These are phyloP conservation scores for Ascochyta rabiei DNA, from an alignment of 2,329 filamentous ascomycete species.

Conservation along the genomic window DNA sequence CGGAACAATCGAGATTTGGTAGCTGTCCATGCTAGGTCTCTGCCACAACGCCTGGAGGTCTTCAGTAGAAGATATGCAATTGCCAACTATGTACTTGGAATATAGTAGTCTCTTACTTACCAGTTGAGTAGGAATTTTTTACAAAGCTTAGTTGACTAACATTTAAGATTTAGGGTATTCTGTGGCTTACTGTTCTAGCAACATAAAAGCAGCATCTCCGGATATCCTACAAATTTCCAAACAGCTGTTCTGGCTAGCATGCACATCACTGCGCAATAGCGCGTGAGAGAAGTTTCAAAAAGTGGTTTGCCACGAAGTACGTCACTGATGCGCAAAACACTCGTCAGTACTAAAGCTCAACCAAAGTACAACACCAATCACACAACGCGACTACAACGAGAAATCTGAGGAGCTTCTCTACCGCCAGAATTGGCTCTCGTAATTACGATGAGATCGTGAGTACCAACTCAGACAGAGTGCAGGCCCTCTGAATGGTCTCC, in stretches of 20 bases:
- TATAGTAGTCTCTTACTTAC: too few relatives aligned
- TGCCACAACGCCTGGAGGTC: too few relatives aligned
- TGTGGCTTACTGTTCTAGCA: too few relatives aligned
- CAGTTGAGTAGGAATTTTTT: too few relatives aligned
- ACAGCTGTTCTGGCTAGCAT: neutral
- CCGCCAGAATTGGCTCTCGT: neutral
- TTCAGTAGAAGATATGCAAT: too few relatives aligned
- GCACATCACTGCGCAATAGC: neutral
- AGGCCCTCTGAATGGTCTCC: neutral
- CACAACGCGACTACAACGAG: neutral
- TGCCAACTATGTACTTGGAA: too few relatives aligned
- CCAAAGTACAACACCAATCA: slow-evolving; percentile 7
- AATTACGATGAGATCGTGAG: neutral
- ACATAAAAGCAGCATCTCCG: neutral
- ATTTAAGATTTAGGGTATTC: too few relatives aligned
- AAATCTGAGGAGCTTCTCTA: neutral
- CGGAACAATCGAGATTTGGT: too few relatives aligned
- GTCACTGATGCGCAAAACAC: neutral
- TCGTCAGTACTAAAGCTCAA: neutral
- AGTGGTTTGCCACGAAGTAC: neutral
- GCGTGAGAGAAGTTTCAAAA: neutral
- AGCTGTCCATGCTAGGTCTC: too few relatives aligned
- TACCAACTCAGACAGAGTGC: neutral
- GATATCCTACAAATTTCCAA: neutral
- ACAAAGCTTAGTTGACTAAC: too few relatives aligned